Base-by-base conservation (phyloP, 768 basidiomycete genomes). In the Polyporus arcularius region DNA sequence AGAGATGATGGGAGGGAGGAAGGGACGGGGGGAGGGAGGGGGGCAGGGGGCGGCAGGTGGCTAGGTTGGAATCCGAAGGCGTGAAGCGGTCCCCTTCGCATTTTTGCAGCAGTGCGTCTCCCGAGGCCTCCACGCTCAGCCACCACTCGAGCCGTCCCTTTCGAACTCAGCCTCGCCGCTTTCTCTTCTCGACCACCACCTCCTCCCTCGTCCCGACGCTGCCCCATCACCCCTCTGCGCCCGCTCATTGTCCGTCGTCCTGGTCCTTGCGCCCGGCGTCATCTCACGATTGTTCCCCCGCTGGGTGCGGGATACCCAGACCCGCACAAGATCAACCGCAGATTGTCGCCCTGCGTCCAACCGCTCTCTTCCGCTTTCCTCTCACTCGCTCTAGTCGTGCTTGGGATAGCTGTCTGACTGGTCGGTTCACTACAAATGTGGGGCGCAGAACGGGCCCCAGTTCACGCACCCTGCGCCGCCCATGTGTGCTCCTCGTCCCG, bases 21-120 rank as follows among this genome's bases (percentile, higher is more conserved):
- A 72, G 75, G 63, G 70, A 72, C 70, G 74, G 75, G 75, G 74
- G 77, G 75, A 74, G 75, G 73, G 74, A 74, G 75, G 77, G 62
- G 58, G 67, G 61, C 48, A 42, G 65, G 56, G 65, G 58, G 58
- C 62, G 67, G 58, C 65, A 65, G 67, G 67, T 63, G 67, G 70
- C 65, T 64, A 54, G 62, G 65, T 68, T 68, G 68, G 67, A 65
- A 67, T 68, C 64, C 63, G 67, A 62, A 64, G 64, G 64, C 67
- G 67, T 68, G 67, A 68, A 60, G 67, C 67, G 64, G 67, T 62
- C 67, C 61, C 63, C 65, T 61, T 65, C 62, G 67, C 70, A 67
- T 71, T 71, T 71, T 71, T 66, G 70, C 68, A 64, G 57, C 60
- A 63, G 65, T 65, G 61, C 65, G 65, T 65, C 70, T 67, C 66